These are phyloP conservation scores for Laetiporus sulphureus DNA, from an alignment of 1,284 basidiomycete species.

Conservation along the genomic window DNA sequence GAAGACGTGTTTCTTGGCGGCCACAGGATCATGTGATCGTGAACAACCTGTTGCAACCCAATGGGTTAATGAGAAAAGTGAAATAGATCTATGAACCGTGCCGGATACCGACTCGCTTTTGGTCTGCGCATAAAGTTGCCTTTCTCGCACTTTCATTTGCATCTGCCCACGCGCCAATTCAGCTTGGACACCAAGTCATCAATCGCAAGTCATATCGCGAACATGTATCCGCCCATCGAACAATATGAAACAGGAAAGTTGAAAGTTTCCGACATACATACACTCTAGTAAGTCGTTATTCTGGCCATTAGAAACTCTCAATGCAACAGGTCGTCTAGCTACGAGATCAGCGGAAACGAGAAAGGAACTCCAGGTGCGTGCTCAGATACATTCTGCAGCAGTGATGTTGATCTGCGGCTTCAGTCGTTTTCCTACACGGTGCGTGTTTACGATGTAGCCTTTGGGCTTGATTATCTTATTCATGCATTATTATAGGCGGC, in stretches of 20 bases:
- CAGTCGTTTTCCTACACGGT: slow-evolving; percentile 83
- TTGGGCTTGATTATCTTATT: not conserved
- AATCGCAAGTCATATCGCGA: no score
- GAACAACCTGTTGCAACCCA: no score
- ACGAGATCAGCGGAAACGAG: slow-evolving; percentile 74
- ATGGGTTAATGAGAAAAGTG: no score
- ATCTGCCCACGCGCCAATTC: no score
- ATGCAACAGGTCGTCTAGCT: slow-evolving; percentile 40
- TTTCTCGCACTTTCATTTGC: no score
- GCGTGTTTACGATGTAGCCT: slow-evolving; percentile 7
- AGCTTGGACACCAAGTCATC: no score
- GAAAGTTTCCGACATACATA: slow-evolving; percentile 72
- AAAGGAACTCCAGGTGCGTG: slow-evolving; percentile 65
- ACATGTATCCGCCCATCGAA: slow-evolving; percentile 29
- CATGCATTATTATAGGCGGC: slow-evolving; percentile 39
- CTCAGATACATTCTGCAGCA: not conserved
- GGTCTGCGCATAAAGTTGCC: no score
- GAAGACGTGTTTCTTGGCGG: no score
- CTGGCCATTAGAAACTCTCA: not conserved
- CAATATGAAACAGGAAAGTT: slow-evolving; percentile 64
- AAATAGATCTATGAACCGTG: no score
- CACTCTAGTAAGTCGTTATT: slow-evolving; percentile 60
- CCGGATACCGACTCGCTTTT: no score
- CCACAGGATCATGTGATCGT: no score
- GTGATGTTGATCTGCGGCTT: not conserved